These are phyloP conservation scores for Kodamaea anthophila DNA, from an alignment of 1,139 yeast species.

Conservation along the genomic window DNA sequence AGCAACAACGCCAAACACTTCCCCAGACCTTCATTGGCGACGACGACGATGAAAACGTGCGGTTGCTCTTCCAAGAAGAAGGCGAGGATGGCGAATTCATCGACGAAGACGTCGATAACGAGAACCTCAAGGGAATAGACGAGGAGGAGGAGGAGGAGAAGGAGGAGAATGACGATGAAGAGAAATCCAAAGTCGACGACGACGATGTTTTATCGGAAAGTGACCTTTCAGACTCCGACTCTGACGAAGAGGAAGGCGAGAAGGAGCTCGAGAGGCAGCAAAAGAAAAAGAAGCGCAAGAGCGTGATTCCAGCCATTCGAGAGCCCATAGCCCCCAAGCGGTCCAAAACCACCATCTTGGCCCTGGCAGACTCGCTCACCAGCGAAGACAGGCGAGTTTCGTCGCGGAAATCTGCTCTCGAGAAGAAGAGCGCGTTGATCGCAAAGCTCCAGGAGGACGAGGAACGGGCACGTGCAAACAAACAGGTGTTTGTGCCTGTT, in stretches of 20 bases:
- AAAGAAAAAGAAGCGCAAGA: slow-evolving; percentile 30
- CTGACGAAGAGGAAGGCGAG: slow-evolving; percentile 65
- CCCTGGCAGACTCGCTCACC: slow-evolving; percentile 45
- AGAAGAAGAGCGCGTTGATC: slow-evolving; percentile 72
- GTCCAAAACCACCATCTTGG: slow-evolving; percentile 12
- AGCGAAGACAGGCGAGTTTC: slow-evolving; percentile 61
- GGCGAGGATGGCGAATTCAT: slow-evolving; percentile 76
- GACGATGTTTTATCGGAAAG: slow-evolving; percentile 53
- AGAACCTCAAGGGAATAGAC: slow-evolving; percentile 16
- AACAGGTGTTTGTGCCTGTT: slow-evolving; percentile 35
- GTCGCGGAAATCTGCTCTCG: slow-evolving; percentile 70
- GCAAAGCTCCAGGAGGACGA: slow-evolving; percentile 70
- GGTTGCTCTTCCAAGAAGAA: slow-evolving; percentile 74
- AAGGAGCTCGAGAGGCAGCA: slow-evolving; percentile 54
- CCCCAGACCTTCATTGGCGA: slow-evolving; percentile 7
- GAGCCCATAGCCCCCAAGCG: slow-evolving; percentile 21
- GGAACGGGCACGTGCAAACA: slow-evolving; percentile 48
- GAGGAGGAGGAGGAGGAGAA: slow-evolving; percentile 25
- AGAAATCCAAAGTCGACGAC: slow-evolving; percentile 9
- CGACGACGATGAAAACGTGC: slow-evolving; percentile 61
- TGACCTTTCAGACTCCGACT: slow-evolving; percentile 41
- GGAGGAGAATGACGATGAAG: slow-evolving; percentile 12
- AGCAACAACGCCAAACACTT: slow-evolving; percentile 10
- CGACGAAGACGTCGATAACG: slow-evolving; percentile 24
- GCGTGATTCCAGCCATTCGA: slow-evolving; percentile 44